Percentiles rank a stretch among this genome's conserved stretches.
phyloP scores from a whole-genome alignment of 78 protist genomes.

The Creolimax fragrantissima region DNA sequence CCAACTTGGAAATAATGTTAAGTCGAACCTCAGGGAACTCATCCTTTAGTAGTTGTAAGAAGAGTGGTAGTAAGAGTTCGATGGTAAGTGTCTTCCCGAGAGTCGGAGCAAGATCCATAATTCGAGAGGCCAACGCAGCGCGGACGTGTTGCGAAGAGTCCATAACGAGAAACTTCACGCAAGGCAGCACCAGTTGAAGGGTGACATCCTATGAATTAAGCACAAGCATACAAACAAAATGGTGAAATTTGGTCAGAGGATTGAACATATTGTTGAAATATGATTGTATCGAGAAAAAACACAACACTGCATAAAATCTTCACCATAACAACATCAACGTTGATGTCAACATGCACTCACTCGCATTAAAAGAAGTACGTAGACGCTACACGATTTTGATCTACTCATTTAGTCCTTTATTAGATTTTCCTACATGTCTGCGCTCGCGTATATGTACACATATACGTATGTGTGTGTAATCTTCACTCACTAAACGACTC shows the following conservation, averaged over 20 bases:
- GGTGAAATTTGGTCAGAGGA: not conserved
- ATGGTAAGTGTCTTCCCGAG: conserved; percentile 59
- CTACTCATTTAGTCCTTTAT: too few relatives aligned
- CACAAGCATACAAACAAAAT: not conserved
- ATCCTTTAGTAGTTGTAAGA: conserved; percentile 75
- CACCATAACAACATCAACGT: too few relatives aligned
- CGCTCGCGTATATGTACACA: too few relatives aligned
- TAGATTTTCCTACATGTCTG: too few relatives aligned
- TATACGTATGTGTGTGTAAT: too few relatives aligned
- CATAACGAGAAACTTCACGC: conserved; percentile 49
- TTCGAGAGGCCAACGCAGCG: conserved; percentile 75
- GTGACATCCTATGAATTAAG: not conserved
- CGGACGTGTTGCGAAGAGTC: conserved; percentile 85
- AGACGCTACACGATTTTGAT: too few relatives aligned
- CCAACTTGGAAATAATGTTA: conserved; percentile 73
- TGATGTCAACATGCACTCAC: too few relatives aligned
- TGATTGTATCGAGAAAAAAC: not conserved
- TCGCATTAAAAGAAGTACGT: too few relatives aligned
- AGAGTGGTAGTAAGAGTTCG: conserved; percentile 66
- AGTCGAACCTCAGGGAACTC: conserved; percentile 85
- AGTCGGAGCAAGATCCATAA: conserved; percentile 72
- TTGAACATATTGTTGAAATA: not conserved
- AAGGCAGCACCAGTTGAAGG: conserved; percentile 48
- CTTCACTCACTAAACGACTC: too few relatives aligned
- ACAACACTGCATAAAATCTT: too few relatives aligned